These are phyloP conservation scores for Dalbergia cultrata DNA, from an alignment of 306 rosid genomes.

Conservation along the genomic window DNA sequence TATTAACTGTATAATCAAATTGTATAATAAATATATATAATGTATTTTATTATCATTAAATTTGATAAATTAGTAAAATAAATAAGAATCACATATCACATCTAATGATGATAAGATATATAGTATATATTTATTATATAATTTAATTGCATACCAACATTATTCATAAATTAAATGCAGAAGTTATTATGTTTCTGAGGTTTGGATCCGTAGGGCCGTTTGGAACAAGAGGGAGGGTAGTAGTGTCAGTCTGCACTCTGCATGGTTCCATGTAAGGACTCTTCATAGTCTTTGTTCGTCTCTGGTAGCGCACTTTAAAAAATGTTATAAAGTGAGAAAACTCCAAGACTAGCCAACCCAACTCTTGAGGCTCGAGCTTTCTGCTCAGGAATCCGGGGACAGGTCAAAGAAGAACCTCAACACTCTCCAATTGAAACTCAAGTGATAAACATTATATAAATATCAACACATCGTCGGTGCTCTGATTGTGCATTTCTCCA, in stretches of 20 bases:
- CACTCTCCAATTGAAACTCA: slow-evolving; percentile 23
- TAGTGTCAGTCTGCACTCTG: neutral
- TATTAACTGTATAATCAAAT: too few species aligned
- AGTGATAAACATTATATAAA: neutral
- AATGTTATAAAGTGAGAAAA: slow-evolving; percentile 46
- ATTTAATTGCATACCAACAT: too few species aligned
- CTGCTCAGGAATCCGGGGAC: slow-evolving; percentile 71
- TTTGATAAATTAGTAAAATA: too few species aligned
- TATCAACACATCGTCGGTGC: slow-evolving; percentile 33
- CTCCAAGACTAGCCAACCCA: slow-evolving; percentile 70
- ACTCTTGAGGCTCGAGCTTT: slow-evolving; percentile 64
- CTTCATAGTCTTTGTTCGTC: neutral
- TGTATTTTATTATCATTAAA: too few species aligned
- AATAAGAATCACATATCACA: too few species aligned
- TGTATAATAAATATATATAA: too few species aligned
- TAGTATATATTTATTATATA: too few species aligned
- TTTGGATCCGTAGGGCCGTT: neutral
- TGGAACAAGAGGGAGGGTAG: too few species aligned
- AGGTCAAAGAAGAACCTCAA: slow-evolving; percentile 55
- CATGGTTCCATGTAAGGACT: slow-evolving; percentile 8
- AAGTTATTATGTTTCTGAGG: too few species aligned
- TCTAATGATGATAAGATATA: too few species aligned
- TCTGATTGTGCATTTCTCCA: neutral
- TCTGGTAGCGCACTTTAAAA: neutral
- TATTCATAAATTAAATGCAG: too few species aligned